These are phyloP conservation scores for Irpex rosettiformis DNA, from an alignment of 1,284 basidiomycete species.

Conservation along the genomic window DNA sequence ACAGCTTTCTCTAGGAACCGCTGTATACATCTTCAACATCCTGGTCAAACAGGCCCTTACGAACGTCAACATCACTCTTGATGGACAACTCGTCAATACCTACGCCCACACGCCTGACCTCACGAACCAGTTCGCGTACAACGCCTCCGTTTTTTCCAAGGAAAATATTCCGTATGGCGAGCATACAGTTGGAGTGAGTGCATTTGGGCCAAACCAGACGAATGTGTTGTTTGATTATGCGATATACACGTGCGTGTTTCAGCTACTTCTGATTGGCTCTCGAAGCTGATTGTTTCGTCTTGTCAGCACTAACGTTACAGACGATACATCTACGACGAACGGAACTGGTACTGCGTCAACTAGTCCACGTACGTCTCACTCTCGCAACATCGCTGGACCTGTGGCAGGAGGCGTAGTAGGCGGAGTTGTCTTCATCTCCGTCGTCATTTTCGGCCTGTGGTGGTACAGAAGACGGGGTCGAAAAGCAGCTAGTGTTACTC, in stretches of 20 bases:
- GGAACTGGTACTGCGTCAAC: background rate
- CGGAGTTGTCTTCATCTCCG: background rate
- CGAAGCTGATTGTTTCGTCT: background rate
- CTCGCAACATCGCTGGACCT: background rate
- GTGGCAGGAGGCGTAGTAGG: background rate
- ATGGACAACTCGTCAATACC: background rate
- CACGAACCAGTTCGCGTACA: background rate
- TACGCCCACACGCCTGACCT: background rate
- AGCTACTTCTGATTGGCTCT: background rate
- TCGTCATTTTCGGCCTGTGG: background rate
- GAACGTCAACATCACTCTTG: conserved; percentile 1
- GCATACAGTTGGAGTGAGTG: conserved; percentile 3
- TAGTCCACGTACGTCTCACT: background rate
- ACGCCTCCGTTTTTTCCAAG: background rate
- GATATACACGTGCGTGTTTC: conserved; percentile 8
- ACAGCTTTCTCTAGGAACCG: conserved; percentile 8
- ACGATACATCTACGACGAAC: background rate
- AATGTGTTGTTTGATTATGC: conserved; percentile 10
- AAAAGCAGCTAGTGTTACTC: background rate
- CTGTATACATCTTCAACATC: conserved; percentile 13
- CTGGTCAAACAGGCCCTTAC: background rate
- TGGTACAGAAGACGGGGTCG: background rate
- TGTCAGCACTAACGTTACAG: background rate
- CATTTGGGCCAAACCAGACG: background rate
- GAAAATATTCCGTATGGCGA: conserved; percentile 1